phyloP scores from a whole-genome alignment of 768 basidiomycete species.

The Russula sp. region DNA sequence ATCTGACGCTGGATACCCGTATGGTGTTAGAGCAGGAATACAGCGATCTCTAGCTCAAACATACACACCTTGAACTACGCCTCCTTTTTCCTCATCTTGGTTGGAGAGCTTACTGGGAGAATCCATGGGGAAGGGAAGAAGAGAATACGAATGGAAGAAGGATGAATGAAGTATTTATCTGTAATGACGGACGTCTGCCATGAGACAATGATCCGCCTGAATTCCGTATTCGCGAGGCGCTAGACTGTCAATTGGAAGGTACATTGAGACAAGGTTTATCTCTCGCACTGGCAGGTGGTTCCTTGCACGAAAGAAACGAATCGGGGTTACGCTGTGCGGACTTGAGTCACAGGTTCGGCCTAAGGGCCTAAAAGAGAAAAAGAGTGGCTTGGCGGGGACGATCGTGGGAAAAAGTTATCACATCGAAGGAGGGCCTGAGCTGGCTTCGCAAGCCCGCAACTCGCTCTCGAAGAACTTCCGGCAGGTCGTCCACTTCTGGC shows the following conservation, averaged over 20 bases:
- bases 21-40: not conserved
- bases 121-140: not conserved
- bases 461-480: not conserved
- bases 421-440: not conserved
- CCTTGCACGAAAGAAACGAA: too few species aligned
- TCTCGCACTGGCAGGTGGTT: too few species aligned
- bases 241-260: too few species aligned
- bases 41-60: not conserved
- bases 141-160: not conserved
- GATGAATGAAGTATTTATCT: not conserved
- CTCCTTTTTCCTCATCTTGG: constrained; percentile 11
- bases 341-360: too few species aligned
- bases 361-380: too few species aligned
- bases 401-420: too few species aligned
- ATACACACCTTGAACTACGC: not conserved
- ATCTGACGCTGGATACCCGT: not conserved
- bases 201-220: not conserved
- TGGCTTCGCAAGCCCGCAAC: not conserved
- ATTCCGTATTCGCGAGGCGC: too few species aligned
- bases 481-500: not conserved
- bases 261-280: too few species aligned
- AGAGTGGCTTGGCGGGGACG: too few species aligned
- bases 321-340: too few species aligned
- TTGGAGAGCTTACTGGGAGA: not conserved
- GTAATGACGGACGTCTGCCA: not conserved